phyloP scores from a whole-genome alignment of 2,329 filamentous ascomycete genomes.

The Corinectria fuckeliana region DNA sequence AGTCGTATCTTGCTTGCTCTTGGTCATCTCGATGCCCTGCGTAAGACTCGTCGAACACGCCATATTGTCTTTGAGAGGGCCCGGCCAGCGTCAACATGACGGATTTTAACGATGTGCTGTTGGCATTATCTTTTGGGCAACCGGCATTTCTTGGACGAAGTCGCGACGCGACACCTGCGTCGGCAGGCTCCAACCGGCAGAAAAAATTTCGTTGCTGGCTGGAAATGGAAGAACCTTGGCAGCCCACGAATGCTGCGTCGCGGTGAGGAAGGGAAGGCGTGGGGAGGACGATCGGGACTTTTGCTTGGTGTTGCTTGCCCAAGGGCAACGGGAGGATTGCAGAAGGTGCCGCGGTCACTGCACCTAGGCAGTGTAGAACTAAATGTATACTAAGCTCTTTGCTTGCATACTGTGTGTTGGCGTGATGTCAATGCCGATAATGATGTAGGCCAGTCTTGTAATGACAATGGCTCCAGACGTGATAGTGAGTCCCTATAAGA shows the following conservation, averaged over 20 bases:
- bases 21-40: conserved; percentile 20
- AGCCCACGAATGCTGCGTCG: conserved; percentile 14
- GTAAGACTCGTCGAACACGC: conserved; percentile 18
- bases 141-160: conserved; percentile 11
- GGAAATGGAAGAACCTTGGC: neutral
- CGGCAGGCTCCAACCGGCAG: neutral
- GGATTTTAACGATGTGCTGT: conserved; percentile 29
- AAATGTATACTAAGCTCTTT: conserved; percentile 31
- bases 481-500: neutral
- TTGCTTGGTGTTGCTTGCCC: conserved; percentile 15
- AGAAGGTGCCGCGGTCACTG: conserved; percentile 16
- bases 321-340: conserved; percentile 16
- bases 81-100: conserved; percentile 19
- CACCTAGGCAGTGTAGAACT: conserved; percentile 23
- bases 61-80: conserved; percentile 20
- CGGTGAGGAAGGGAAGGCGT: conserved; percentile 1
- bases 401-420: neutral
- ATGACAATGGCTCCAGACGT: neutral
- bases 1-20: conserved; percentile 32
- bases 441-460: neutral
- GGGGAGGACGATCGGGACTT: conserved; percentile 13
- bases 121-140: conserved; percentile 22
- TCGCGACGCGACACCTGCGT: conserved; percentile 9
- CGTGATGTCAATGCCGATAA: neutral
- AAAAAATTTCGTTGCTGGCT: neutral